These are phyloP conservation scores for Ceratocystis huliohia DNA, from an alignment of 2,329 filamentous ascomycete species.

Conservation along the genomic window DNA sequence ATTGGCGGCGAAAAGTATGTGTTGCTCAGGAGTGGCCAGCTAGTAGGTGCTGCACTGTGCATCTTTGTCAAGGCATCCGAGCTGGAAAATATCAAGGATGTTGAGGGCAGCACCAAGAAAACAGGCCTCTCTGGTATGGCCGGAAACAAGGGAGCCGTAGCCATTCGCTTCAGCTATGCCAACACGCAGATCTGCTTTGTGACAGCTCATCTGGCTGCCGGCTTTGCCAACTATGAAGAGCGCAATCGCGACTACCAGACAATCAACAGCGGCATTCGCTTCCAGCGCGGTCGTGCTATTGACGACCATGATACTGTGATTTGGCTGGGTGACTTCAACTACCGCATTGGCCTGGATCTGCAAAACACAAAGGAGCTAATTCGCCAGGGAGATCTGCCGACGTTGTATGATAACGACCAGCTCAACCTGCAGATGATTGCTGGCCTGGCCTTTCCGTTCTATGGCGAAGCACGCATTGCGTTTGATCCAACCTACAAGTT, in stretches of 20 bases:
- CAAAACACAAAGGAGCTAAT: slow-evolving; percentile 67
- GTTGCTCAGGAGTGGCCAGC: slow-evolving; percentile 76
- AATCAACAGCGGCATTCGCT: slow-evolving; percentile 74
- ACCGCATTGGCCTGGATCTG: slow-evolving; percentile 74
- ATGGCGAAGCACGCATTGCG: slow-evolving; percentile 75
- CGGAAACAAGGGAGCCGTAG: slow-evolving; percentile 94
- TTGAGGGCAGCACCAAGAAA: slow-evolving; percentile 93
- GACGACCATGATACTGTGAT: slow-evolving; percentile 83
- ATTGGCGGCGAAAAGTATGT: slow-evolving; percentile 69
- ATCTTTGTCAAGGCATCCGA: slow-evolving; percentile 76
- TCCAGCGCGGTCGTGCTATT: slow-evolving; percentile 81
- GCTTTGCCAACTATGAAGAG: slow-evolving; percentile 94
- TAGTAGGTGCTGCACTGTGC: slow-evolving; percentile 85
- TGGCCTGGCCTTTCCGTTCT: slow-evolving; percentile 77
- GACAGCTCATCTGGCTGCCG: slow-evolving; percentile 89
- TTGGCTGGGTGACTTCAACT: slow-evolving; percentile 98
- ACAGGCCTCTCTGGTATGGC: slow-evolving; percentile 90
- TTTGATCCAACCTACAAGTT: slow-evolving; percentile 96
- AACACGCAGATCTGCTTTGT: slow-evolving; percentile 91
- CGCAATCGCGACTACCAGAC: slow-evolving; percentile 85
- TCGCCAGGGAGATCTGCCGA: slow-evolving; percentile 58
- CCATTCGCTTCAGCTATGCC: slow-evolving; percentile 87
- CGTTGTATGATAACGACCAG: slow-evolving; percentile 85
- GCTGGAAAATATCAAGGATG: slow-evolving; percentile 79
- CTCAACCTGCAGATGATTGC: slow-evolving; percentile 95